Conservation (phyloP, 345 rosid species). For the Rhizophora apiculata region DNA sequence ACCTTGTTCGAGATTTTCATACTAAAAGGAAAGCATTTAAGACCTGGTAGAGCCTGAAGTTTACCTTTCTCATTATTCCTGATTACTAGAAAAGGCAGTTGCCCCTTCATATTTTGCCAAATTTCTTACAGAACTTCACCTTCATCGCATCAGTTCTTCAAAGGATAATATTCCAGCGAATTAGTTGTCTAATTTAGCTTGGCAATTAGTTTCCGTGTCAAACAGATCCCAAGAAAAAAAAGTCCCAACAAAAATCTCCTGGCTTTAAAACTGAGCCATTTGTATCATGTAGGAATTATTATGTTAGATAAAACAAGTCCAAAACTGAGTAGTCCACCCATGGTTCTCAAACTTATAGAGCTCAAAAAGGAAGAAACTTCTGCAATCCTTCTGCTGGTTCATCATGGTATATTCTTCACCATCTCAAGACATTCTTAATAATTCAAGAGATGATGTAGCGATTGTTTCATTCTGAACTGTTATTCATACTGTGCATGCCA, state of each 20-base stretch:
- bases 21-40: background rate
- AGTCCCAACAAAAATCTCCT: too few relatives aligned
- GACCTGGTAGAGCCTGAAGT: background rate
- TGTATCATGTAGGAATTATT: too few relatives aligned
- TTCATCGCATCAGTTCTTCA: too few relatives aligned
- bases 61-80: background rate
- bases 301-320: too few relatives aligned
- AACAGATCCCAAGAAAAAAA: too few relatives aligned
- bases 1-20: too few relatives aligned
- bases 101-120: background rate
- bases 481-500: conserved; percentile 2
- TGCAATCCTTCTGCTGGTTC: background rate
- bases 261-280: too few relatives aligned
- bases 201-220: too few relatives aligned
- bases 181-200: too few relatives aligned
- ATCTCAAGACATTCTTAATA: background rate
- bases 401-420: background rate
- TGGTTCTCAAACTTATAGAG: too few relatives aligned
- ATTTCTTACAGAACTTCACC: background rate
- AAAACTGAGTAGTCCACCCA: too few relatives aligned
- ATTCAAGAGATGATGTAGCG: background rate
- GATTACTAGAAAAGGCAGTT: conserved; percentile 1
- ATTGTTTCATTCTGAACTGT: background rate
- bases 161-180: too few relatives aligned
- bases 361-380: background rate